Evolutionary conservation across 192 early-diverging fungal genomes (phyloP).

Genomic region (Backusella tuberculispora): DNA sequence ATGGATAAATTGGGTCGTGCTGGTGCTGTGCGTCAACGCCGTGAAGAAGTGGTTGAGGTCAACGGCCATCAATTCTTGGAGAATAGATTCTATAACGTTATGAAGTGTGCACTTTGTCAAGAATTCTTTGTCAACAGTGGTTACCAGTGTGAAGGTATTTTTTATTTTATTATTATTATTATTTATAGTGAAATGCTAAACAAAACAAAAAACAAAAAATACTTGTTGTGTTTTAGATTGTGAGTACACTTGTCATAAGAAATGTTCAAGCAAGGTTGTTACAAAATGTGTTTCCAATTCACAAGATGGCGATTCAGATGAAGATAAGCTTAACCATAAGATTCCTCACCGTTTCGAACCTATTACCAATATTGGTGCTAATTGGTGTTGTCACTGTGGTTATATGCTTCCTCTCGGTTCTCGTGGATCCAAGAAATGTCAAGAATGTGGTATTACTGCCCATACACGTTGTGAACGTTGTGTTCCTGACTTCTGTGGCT

Average conservation of each 20-base stretch:
- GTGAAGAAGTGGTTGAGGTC: conserved; percentile 83
- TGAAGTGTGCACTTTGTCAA: conserved; percentile 96
- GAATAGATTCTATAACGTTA: conserved; percentile 91
- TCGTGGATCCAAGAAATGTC: conserved; percentile 55
- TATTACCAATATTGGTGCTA: conserved; percentile 76
- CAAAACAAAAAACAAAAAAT: too few species aligned
- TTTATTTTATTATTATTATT: conserved; percentile 23
- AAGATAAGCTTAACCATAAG: conserved; percentile 79
- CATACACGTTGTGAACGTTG: conserved; percentile 82
- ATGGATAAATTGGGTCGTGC: conserved; percentile 71
- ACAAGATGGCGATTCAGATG: conserved; percentile 66
- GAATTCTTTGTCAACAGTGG: conserved; percentile 94
- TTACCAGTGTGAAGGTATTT: conserved; percentile 87
- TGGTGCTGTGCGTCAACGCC: conserved; percentile 72
- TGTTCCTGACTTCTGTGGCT: conserved; percentile 92
- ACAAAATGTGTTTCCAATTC: conserved; percentile 85
- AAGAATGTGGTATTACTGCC: conserved; percentile 79
- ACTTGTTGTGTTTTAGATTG: conserved; percentile 66
- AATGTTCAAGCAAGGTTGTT: conserved; percentile 82
- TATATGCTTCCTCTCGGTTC: conserved; percentile 89
- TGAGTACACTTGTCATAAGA: conserved; percentile 91
- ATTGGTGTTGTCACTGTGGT: conserved; percentile 98
- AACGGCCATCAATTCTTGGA: conserved; percentile 94
- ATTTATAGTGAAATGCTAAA: conserved; percentile 6
- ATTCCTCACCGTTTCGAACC: conserved; percentile 96